A percentile compares a stretch with the other conserved stretches of the same genome.
Evolutionary conservation across 2,329 filamentous ascomycete genomes (phyloP).

Genomic region (Mycosphaerella sp.): DNA sequence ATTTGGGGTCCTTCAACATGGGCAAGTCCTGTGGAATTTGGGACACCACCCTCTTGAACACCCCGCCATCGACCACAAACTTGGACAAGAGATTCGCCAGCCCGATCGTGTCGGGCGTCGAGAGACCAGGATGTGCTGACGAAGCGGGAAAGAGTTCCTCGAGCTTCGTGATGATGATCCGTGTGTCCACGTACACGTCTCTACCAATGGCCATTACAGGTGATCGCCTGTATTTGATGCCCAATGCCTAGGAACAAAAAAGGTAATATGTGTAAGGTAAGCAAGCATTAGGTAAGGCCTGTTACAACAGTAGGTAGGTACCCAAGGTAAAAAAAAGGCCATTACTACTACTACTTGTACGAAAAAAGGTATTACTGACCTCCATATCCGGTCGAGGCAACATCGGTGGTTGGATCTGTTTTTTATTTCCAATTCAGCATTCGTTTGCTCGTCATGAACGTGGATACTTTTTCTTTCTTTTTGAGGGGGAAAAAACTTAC

Average conservation of each 20-base stretch:
- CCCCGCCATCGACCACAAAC: slow-evolving; percentile 50
- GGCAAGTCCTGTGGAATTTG: slow-evolving; percentile 54
- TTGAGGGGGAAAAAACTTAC: slow-evolving; percentile 41
- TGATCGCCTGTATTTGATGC: slow-evolving; percentile 62
- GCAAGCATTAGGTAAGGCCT: too few relatives aligned
- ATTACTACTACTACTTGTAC: not conserved
- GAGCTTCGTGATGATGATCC: slow-evolving; percentile 60
- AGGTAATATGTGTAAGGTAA: not conserved
- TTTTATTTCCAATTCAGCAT: slow-evolving; percentile 5
- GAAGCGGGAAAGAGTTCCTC: slow-evolving; percentile 48
- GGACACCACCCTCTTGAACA: slow-evolving; percentile 50
- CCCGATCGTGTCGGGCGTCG: slow-evolving; percentile 36
- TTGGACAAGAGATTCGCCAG: slow-evolving; percentile 52
- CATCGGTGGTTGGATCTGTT: slow-evolving; percentile 55
- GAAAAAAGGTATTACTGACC: not conserved
- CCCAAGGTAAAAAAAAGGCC: too few relatives aligned
- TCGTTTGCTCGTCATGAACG: not conserved
- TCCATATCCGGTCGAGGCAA: slow-evolving; percentile 61
- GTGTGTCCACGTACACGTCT: slow-evolving; percentile 63
- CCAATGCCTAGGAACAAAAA: slow-evolving; percentile 40
- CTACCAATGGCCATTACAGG: slow-evolving; percentile 60
- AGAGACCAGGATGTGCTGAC: slow-evolving; percentile 26
- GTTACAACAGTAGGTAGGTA: too few relatives aligned
- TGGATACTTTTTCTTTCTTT: not conserved
- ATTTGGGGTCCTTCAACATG: slow-evolving; percentile 51